Evolutionary conservation across 2,329 filamentous ascomycete genomes (phyloP), one percentile per base, ranked within the genome.

Genomic region (Monilinia fructicola): DNA sequence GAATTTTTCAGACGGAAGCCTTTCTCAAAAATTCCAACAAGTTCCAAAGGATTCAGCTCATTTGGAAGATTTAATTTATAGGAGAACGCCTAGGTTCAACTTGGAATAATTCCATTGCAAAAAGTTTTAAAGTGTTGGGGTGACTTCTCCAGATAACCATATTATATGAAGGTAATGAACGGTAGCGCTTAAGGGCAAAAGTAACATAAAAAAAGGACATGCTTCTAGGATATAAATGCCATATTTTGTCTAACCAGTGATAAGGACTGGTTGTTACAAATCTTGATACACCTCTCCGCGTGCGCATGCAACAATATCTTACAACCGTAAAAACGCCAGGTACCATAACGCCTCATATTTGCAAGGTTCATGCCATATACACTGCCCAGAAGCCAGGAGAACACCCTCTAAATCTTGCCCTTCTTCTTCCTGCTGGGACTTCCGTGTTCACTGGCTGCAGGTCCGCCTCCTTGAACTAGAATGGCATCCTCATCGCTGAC

Each of bases 401-500:
- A 38, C 23, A 55, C 18, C 35, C n/a, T 50, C 79, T 76, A 87
- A 78, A 88, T 86, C 82, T 87, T 89, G 65, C 81, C 83, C 81
- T 87, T 89, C 82, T 87, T 89, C 81, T 84, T 87, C 80, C 86
- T 67, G 26, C 11, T 83, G 55, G 77, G 76, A 67, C 76, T 76
- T 62, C 78, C 76, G n/a, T 69, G 69, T 44, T 70, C 69, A 55
- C 50, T 70, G 10, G 62, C 65, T 42, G 69, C 65, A 11, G 73
- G 70, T 1, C 71, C 67, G 44, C 70, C 68, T 38, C 67, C 67
- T 74, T 95, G 91, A 59, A 96, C 91, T 70, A 96, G 80, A 31
- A 96, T 90, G 23, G 87, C 86, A 76, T 93, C 90, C 68, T 92
- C 90, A 75, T 90, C 87, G 76, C 87, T 89, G 21, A 61, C 46